Evolutionary conservation across 2,329 filamentous ascomycete species (phyloP), one percentile per base, ranked within the genome.

Genomic region (Fusarium chuoi): DNA sequence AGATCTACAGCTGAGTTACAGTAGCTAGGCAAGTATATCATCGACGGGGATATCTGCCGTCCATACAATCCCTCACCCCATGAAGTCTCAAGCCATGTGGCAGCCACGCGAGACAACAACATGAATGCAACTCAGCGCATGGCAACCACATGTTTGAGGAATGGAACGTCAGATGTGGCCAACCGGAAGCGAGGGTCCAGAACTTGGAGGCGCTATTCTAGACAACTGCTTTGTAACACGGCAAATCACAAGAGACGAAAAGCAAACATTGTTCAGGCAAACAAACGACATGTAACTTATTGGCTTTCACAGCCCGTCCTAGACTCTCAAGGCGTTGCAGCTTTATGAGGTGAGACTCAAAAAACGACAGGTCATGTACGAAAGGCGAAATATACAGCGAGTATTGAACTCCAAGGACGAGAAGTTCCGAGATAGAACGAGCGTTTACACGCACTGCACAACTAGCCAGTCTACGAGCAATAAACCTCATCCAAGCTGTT

Each of bases 121-220:
- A 52, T n/a, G 24, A 68, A 63, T 52, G 26, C 60, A 65, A 54
- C 65, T 35, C 54, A 70, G 59, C 44, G 39, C 74, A 64, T 71
- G 74, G 68, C 55, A 74, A 62, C 52, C 55, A 61, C 66, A 66
- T 73, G 57, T 61, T 44, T 62, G 26, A 58, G 64, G 62, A 49
- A 70, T 65, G 48, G 30, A 64, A 46, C 33, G 22, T 65, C 46
- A 77, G 49, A 68, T 75, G 62, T 71, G 76, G 71, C 64, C 60
- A 70, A 55, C 66, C 62, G 18, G 28, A 70, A 57, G 52, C 52
- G 46, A 65, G 60, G 49, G 60, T 17, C 52, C 66, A 70, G 67
- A 70, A 58, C 60, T 44, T 33, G 36, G 38, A 44, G 66, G 49
- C 41, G 67, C 66, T 24, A 59, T 49, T 69, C 45, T 58, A 51